Conservation (phyloP, 306 rosid species). For the barrel medic (Medicago truncatula) region DNA sequence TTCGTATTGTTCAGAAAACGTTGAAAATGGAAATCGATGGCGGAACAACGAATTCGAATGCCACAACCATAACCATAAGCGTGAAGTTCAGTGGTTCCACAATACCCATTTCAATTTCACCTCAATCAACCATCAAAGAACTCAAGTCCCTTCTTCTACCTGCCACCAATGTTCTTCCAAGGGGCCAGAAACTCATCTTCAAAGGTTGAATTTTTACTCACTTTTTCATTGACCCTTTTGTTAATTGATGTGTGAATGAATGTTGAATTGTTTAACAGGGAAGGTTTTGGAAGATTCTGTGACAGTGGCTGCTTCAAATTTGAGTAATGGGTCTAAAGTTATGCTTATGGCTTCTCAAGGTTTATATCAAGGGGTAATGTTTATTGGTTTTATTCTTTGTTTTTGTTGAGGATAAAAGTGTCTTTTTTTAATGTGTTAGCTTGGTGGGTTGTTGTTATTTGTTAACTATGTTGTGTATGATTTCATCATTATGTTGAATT, state of each 20-base stretch:
- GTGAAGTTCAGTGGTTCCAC: slow-evolving; percentile 72
- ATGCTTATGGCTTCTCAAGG: slow-evolving; percentile 98
- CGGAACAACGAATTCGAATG: slow-evolving; percentile 26
- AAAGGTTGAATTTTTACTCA: slow-evolving; percentile 60
- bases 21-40: slow-evolving; percentile 52
- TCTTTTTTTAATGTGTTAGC: neutral
- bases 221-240: neutral
- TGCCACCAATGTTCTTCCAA: slow-evolving; percentile 82
- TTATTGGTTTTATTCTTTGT: neutral
- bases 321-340: slow-evolving; percentile 73
- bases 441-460: slow-evolving; percentile 13
- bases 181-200: slow-evolving; percentile 93
- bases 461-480: slow-evolving; percentile 15
- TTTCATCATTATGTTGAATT: slow-evolving; percentile 31
- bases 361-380: slow-evolving; percentile 90
- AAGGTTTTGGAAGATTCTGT: slow-evolving; percentile 76
- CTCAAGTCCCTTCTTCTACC: slow-evolving; percentile 84
- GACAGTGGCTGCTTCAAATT: slow-evolving; percentile 66
- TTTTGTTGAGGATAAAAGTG: slow-evolving; percentile 11
- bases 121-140: slow-evolving; percentile 67
- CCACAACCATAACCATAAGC: slow-evolving; percentile 50
- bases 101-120: slow-evolving; percentile 64
- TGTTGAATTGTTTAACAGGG: slow-evolving; percentile 56
- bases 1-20: neutral
- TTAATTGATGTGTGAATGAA: slow-evolving; percentile 33